Conservation (phyloP, 1,139 yeast species). For the Taphrina deformans region DNA sequence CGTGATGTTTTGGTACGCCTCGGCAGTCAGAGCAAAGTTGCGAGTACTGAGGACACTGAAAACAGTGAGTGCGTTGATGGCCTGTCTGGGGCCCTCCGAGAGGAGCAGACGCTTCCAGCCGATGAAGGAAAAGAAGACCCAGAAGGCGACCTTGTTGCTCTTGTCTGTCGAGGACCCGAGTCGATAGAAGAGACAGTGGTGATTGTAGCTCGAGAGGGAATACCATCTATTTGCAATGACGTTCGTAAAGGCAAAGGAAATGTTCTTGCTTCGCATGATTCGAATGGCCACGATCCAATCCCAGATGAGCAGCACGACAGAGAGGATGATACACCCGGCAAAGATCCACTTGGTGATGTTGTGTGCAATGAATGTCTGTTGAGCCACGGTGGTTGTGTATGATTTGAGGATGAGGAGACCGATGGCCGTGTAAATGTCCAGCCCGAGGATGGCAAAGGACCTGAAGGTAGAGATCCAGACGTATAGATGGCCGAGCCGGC, state of each 20-base stretch:
- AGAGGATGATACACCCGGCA: conserved; percentile 79
- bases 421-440: conserved; percentile 79
- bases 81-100: conserved; percentile 89
- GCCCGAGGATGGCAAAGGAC: conserved; percentile 60
- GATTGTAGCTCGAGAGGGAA: conserved; percentile 59
- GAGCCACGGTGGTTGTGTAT: conserved; percentile 62
- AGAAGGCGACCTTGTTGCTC: conserved; percentile 68
- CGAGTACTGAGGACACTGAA: conserved; percentile 54
- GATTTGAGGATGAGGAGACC: conserved; percentile 70
- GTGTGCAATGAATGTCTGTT: conserved; percentile 57
- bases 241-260: conserved; percentile 71
- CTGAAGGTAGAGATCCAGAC: conserved; percentile 57
- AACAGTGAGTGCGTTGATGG: conserved; percentile 72
- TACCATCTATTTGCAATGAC: conserved; percentile 60
- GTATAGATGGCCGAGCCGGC: conserved; percentile 57
- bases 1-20: conserved; percentile 55
- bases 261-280: conserved; percentile 61
- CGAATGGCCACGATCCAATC: conserved; percentile 63
- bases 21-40: conserved; percentile 57
- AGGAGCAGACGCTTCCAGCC: conserved; percentile 63
- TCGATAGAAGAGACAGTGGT: conserved; percentile 70
- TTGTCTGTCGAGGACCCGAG: conserved; percentile 63
- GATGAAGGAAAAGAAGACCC: conserved; percentile 65
- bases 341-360: conserved; percentile 76
- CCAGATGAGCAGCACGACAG: conserved; percentile 59